A percentile compares a stretch with the other conserved stretches of the same genome.
Evolutionary conservation across 2,329 filamentous ascomycete species (phyloP).

Genomic region (Neofusicoccum cordaticola): DNA sequence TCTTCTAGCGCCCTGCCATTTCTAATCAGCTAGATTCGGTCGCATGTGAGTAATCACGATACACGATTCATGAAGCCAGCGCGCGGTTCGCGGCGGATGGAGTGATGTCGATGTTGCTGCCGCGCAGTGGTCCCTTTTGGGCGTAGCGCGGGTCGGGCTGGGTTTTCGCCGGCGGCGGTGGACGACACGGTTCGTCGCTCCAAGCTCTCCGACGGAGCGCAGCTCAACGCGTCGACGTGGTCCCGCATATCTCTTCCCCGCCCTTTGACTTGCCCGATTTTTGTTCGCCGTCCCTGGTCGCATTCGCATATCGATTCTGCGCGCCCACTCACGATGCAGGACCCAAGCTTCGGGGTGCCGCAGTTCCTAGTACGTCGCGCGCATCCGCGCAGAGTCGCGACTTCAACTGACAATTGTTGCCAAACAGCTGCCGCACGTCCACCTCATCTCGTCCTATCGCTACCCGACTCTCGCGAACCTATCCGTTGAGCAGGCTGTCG

Average conservation of each 20-base stretch:
- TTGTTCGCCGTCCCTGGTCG: slow-evolving; percentile 6
- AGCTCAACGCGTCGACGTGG: slow-evolving; percentile 17
- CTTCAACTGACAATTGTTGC: slow-evolving; percentile 7
- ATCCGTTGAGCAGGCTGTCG: slow-evolving; percentile 72
- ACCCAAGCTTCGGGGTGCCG: slow-evolving; percentile 17
- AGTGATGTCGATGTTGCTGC: not conserved
- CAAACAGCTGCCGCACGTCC: slow-evolving; percentile 75
- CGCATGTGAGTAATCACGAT: not conserved
- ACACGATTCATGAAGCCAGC: not conserved
- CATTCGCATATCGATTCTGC: not conserved
- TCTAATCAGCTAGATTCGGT: not conserved
- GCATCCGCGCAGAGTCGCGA: slow-evolving; percentile 7
- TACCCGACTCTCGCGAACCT: slow-evolving; percentile 73
- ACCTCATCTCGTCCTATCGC: slow-evolving; percentile 79
- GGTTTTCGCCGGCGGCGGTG: slow-evolving; percentile 12
- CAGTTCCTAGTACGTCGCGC: slow-evolving; percentile 14
- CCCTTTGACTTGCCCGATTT: not conserved
- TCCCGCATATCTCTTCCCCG: slow-evolving; percentile 10
- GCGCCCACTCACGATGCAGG: slow-evolving; percentile 16
- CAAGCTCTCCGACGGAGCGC: slow-evolving; percentile 15
- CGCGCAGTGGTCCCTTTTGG: not conserved
- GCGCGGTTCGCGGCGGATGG: not conserved
- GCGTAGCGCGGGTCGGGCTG: slow-evolving; percentile 7
- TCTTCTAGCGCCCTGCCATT: not conserved
- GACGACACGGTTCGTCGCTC: slow-evolving; percentile 14